A percentile compares a stretch with the other conserved stretches of the same genome.
Evolutionary conservation across 441 rosid genomes (phyloP).

Genomic region (Capsella rubella): DNA sequence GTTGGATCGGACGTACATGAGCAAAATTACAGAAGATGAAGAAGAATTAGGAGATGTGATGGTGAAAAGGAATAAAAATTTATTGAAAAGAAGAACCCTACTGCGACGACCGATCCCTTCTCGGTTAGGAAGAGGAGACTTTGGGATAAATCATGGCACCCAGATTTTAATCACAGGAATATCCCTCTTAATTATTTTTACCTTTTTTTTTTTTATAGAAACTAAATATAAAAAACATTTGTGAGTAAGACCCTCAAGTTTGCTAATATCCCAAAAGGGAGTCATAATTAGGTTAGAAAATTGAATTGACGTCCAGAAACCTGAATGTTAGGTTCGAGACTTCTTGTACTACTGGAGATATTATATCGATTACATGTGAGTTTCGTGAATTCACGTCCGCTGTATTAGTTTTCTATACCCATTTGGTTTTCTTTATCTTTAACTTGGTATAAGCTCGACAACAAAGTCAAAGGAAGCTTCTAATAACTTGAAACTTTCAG

Average conservation of each 20-base stretch:
- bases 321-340: not conserved
- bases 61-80: not conserved
- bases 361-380: not conserved
- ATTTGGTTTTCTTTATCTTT: too few species aligned
- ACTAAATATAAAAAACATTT: not conserved
- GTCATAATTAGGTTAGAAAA: not conserved
- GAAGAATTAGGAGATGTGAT: constrained; percentile 21
- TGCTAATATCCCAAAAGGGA: not conserved
- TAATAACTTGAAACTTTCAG: too few species aligned
- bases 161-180: constrained; percentile 11
- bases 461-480: too few species aligned
- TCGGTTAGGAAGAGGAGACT: constrained; percentile 27
- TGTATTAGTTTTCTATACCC: not conserved
- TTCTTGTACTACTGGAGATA: too few species aligned
- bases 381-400: constrained; percentile 38
- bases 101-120: constrained; percentile 32
- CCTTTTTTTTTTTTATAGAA: not conserved
- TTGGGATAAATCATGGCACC: constrained; percentile 27
- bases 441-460: too few species aligned
- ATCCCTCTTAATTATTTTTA: not conserved
- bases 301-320: not conserved
- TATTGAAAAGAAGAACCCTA: constrained; percentile 19
- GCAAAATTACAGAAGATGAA: constrained; percentile 18
- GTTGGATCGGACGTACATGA: constrained; percentile 24
- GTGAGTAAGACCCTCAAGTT: constrained; percentile 23